These are phyloP conservation scores for button mushroom (Agaricus bisporus) DNA, from an alignment of 768 basidiomycete genomes.

Conservation along the genomic window DNA sequence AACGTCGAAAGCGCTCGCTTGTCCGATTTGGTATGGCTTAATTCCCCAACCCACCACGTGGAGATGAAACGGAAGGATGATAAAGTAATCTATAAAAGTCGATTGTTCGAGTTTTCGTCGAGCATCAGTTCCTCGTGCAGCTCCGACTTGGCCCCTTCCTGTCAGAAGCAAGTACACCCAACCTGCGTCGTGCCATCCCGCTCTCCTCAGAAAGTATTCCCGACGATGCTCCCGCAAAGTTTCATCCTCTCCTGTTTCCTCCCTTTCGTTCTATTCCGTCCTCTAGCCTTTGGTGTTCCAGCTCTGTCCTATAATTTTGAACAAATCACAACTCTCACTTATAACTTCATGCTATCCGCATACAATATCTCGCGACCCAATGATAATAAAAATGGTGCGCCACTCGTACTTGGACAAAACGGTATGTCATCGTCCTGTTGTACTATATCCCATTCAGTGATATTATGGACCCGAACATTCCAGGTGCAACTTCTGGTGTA, in stretches of 20 bases:
- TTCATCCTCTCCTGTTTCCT: not conserved
- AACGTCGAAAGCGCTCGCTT: not conserved
- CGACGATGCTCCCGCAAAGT: not conserved
- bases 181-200: not conserved
- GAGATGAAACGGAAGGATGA: not conserved
- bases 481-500: conserved; percentile 31
- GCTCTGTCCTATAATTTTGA: not conserved
- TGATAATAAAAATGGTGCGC: conserved; percentile 37
- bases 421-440: conserved; percentile 18
- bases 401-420: conserved; percentile 37
- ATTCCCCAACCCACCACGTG: not conserved
- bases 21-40: conserved; percentile 3
- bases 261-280: not conserved
- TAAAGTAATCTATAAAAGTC: not conserved
- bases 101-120: no score
- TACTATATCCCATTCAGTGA: not conserved
- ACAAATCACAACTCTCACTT: conserved; percentile 15
- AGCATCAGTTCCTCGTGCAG: no score
- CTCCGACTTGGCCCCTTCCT: no score
- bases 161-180: no score
- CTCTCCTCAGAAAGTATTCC: not conserved
- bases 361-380: conserved; percentile 35
- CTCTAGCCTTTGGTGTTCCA: not conserved
- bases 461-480: not conserved
- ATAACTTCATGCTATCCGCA: conserved; percentile 42